A percentile compares a stretch with the other conserved stretches of the same genome.
Evolutionary conservation across 768 basidiomycete species (phyloP).

Genomic region (Wakefieldia striispora): DNA sequence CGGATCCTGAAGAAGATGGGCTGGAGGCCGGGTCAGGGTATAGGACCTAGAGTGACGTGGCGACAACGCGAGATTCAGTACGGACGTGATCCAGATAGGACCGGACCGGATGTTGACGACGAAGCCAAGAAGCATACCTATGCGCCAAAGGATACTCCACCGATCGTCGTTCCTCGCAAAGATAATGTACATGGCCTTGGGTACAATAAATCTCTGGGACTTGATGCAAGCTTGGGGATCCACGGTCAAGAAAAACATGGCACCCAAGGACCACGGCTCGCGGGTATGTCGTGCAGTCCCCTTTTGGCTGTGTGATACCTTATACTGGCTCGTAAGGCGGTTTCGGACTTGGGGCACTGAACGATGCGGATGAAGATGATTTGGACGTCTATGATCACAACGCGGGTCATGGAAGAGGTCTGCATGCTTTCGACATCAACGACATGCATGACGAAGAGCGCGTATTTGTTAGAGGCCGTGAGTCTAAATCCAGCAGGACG

Average conservation of each 20-base stretch:
- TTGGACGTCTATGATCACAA: slow-evolving; percentile 73
- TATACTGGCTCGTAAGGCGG: slow-evolving; percentile 51
- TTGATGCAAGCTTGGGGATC: slow-evolving; percentile 57
- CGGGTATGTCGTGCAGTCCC: slow-evolving; percentile 41
- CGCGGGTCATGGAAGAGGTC: slow-evolving; percentile 37
- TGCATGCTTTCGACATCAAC: slow-evolving; percentile 62
- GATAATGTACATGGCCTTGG: slow-evolving; percentile 83
- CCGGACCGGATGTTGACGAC: slow-evolving; percentile 58
- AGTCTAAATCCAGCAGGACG: slow-evolving; percentile 7
- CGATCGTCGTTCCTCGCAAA: slow-evolving; percentile 63
- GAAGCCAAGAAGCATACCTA: slow-evolving; percentile 87
- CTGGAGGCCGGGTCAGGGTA: slow-evolving; percentile 89
- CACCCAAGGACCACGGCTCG: slow-evolving; percentile 49
- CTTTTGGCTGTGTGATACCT: not conserved
- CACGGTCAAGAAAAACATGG: slow-evolving; percentile 18
- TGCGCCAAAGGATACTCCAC: slow-evolving; percentile 75
- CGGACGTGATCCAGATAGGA: slow-evolving; percentile 39
- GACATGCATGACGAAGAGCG: slow-evolving; percentile 66
- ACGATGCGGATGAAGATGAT: slow-evolving; percentile 94
- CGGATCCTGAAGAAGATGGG: slow-evolving; percentile 93
- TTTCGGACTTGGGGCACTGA: slow-evolving; percentile 85
- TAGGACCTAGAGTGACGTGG: slow-evolving; percentile 85
- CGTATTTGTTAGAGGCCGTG: slow-evolving; percentile 40
- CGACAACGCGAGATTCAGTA: slow-evolving; percentile 74
- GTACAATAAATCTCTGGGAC: slow-evolving; percentile 60